phyloP scores from a whole-genome alignment of 108 stramenopile genomes.

The Skeletonema tropicum region DNA sequence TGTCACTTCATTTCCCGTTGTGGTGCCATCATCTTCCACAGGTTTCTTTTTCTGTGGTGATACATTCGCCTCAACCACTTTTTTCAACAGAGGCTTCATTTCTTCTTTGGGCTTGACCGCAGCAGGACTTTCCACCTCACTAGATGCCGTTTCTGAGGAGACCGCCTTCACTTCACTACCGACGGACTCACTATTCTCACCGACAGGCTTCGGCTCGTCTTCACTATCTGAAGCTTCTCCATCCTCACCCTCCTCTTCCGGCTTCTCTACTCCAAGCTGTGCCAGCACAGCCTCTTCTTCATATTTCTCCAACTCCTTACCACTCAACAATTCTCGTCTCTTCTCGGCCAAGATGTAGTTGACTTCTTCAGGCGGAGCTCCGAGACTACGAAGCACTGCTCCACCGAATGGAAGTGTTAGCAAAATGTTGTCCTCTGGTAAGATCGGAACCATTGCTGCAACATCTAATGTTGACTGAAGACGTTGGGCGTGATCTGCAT shows the following conservation, averaged over 20 bases:
- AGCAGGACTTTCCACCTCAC: background rate
- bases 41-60: slow-evolving; percentile 34
- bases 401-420: slow-evolving; percentile 95
- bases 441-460: slow-evolving; percentile 93
- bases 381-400: slow-evolving; percentile 86
- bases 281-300: slow-evolving; percentile 72
- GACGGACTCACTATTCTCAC: slow-evolving; percentile 14
- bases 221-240: slow-evolving; percentile 15
- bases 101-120: slow-evolving; percentile 16
- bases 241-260: slow-evolving; percentile 39
- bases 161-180: slow-evolving; percentile 34
- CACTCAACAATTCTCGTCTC: slow-evolving; percentile 77
- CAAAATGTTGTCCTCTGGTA: slow-evolving; percentile 93
- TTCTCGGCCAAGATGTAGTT: slow-evolving; percentile 83
- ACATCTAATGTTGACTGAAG: slow-evolving; percentile 88
- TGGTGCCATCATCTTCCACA: slow-evolving; percentile 13
- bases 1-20: background rate
- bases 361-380: slow-evolving; percentile 80
- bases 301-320: slow-evolving; percentile 53
- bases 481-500: slow-evolving; percentile 91
- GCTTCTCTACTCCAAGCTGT: slow-evolving; percentile 65
- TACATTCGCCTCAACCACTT: slow-evolving; percentile 40
- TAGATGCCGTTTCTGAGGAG: slow-evolving; percentile 2
- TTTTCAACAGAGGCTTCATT: slow-evolving; percentile 41
- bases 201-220: slow-evolving; percentile 25